These are phyloP conservation scores for Solanum peruvianum DNA, from an alignment of 257 asterid species.

Conservation along the genomic window DNA sequence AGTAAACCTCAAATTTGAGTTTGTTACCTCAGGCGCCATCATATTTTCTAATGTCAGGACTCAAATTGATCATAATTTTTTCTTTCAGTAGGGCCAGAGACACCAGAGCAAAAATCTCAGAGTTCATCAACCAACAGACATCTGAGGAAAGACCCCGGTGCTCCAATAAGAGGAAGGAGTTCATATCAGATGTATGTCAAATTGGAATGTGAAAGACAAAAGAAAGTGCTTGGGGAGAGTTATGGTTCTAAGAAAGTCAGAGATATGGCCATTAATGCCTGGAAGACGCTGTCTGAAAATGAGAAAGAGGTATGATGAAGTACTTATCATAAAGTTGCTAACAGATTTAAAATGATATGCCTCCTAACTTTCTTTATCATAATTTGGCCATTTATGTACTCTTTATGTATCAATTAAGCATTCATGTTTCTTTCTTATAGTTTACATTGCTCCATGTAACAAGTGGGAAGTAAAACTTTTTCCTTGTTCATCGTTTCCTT, in stretches of 20 bases:
- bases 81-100: slow-evolving; percentile 22
- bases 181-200: slow-evolving; percentile 49
- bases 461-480: not conserved
- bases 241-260: slow-evolving; percentile 18
- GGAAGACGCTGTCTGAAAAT: slow-evolving; percentile 39
- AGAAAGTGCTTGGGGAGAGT: slow-evolving; percentile 27
- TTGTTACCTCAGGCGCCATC: not conserved
- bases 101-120: slow-evolving; percentile 8
- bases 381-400: not conserved
- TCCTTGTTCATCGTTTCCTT: not conserved
- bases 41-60: not conserved
- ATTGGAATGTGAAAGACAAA: slow-evolving; percentile 41
- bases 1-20: not conserved
- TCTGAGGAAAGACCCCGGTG: slow-evolving; percentile 5
- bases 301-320: slow-evolving; percentile 37
- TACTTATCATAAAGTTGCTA: not conserved
- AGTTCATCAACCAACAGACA: slow-evolving; percentile 2
- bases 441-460: not conserved
- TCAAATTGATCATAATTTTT: not conserved
- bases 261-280: slow-evolving; percentile 31
- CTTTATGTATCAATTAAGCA: not conserved
- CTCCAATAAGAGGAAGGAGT: slow-evolving; percentile 43
- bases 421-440: not conserved
- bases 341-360: not conserved
- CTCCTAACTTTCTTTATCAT: not conserved